A percentile compares a stretch with the other conserved stretches of the same genome.
These are phyloP conservation scores for Metschnikowia drakensbergensis DNA, from an alignment of 805 yeast genomes.

Conservation along the genomic window DNA sequence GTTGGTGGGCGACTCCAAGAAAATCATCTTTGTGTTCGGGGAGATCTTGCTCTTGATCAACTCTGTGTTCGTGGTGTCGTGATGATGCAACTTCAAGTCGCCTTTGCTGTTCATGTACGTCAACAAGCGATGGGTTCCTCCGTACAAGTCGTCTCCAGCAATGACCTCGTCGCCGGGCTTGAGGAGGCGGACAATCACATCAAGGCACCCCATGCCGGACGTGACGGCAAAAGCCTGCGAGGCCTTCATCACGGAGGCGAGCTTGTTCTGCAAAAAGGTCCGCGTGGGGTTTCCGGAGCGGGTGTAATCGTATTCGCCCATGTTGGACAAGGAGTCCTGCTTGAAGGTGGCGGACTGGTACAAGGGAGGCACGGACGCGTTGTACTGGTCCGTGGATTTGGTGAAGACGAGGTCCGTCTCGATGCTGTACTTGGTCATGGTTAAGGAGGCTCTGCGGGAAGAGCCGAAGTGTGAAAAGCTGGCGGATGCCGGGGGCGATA, in stretches of 20 bases:
- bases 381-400: constrained; percentile 62
- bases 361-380: constrained; percentile 81
- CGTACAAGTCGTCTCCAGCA: constrained; percentile 93
- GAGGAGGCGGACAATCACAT: constrained; percentile 72
- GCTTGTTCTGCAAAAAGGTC: constrained; percentile 69
- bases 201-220: constrained; percentile 91
- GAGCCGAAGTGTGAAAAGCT: neutral
- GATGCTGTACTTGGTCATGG: constrained; percentile 38
- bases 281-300: constrained; percentile 95
- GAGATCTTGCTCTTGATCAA: constrained; percentile 55
- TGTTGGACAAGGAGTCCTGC: constrained; percentile 63
- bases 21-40: constrained; percentile 64
- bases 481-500: neutral
- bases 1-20: constrained; percentile 89
- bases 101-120: constrained; percentile 64
- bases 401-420: constrained; percentile 70
- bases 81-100: constrained; percentile 64
- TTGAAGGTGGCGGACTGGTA: constrained; percentile 95
- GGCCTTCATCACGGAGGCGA: constrained; percentile 79
- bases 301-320: constrained; percentile 75
- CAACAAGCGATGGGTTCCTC: constrained; percentile 86
- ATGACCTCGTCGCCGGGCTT: constrained; percentile 85
- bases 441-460: neutral
- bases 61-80: constrained; percentile 74
- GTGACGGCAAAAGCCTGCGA: constrained; percentile 74